Evolutionary conservation across 2,329 filamentous ascomycete species (phyloP), one percentile per base, ranked within the genome.

Genomic region (Coniochaeta prunicola): DNA sequence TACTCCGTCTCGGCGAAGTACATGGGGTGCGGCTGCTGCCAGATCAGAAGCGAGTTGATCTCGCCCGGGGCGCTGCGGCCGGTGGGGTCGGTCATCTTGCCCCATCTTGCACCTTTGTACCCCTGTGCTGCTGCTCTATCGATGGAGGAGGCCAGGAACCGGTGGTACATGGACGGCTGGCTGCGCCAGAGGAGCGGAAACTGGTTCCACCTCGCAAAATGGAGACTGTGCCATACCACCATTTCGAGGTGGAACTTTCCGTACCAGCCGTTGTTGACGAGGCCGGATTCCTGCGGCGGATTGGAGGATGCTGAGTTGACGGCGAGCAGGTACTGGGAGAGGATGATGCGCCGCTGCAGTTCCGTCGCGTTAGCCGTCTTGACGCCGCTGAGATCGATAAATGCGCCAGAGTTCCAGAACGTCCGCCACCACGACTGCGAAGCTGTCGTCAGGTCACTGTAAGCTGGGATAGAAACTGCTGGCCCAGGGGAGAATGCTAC

Each of bases 11-110:
- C 82, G 0, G 83, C 83, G 64, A 85, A 82, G 65, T 82, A 83
- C 74, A 85, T 80, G 0, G 79, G 75, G 65, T 86, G 83, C 8
- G 82, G 82, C 64, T 85, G 83, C 63, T 86, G 83, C 83, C 83
- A 86, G 59, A 85, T 80, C 3, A 87, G 71, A 1, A 86, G 70
- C 10, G 77, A 79, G 66, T 86, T 86, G 66, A 86, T 85, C 62
- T 83, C 79, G 2, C 84, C 83, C 0, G 83, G 82, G 1, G 81
- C 80, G 53, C 77, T 80, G 12, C 79, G 73, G 28, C 82, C 80
- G 0, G 75, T 77, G 0, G 81, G 79, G 65, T 84, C 82, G 10
- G 76, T 81, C 81, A 84, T 84, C 65, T 85, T 82, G 56, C 64
- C 79, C 79, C 66, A 75, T 56, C 76, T 70, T 7, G 77, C 76